Conservation (phyloP, 106 monocot genomes). For the Allium cepa region DNA sequence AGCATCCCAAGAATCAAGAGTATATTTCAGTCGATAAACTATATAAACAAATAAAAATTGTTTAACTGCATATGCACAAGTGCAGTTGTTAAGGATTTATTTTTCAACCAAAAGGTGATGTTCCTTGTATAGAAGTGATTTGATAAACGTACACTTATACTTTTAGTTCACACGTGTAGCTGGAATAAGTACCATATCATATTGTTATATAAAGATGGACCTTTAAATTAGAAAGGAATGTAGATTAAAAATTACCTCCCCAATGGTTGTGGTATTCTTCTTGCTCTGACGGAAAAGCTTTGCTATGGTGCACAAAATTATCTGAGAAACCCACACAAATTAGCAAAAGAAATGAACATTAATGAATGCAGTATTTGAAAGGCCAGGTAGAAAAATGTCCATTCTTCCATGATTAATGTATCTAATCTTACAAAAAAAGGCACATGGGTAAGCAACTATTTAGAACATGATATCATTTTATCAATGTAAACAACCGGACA, state of each 20-base stretch:
- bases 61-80: neutral
- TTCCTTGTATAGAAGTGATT: neutral
- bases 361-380: too few species aligned
- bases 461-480: too few species aligned
- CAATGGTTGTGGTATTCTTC: slow-evolving; percentile 57
- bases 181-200: too few species aligned
- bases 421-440: too few species aligned
- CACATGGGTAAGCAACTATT: too few species aligned
- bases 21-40: too few species aligned
- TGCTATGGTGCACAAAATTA: slow-evolving; percentile 73
- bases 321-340: slow-evolving; percentile 29
- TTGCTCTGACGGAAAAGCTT: slow-evolving; percentile 45
- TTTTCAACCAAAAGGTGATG: neutral
- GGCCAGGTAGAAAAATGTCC: too few species aligned
- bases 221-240: neutral
- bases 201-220: neutral
- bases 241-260: slow-evolving; percentile 44
- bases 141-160: neutral
- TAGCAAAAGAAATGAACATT: neutral
- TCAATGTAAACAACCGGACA: too few species aligned
- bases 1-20: too few species aligned
- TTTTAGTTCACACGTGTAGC: neutral
- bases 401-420: too few species aligned
- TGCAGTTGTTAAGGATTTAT: too few species aligned
- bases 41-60: neutral